Evolutionary conservation across 352 stramenopile species (phyloP), one percentile per base, ranked within the genome.

Genomic region (Phytophthora macrochlamydospora): DNA sequence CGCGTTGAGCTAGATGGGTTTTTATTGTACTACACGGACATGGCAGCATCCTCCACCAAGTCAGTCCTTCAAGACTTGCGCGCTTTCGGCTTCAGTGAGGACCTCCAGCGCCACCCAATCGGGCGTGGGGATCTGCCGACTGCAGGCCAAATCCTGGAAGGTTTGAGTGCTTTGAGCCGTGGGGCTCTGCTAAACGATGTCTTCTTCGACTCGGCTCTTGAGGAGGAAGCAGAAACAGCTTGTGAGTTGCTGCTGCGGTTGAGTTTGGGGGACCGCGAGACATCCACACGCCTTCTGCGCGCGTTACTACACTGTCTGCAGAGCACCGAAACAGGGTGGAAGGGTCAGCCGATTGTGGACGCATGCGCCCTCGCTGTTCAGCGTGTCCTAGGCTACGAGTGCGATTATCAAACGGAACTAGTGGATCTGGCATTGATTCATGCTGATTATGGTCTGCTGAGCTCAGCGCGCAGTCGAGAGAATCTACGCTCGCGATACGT

Each of bases 201-300:
- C 11, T 95, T 96, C 60, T 87, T 96, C 33, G 87, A 96, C 53
- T 91, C 85, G 29, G 89, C 87, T 13, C 74, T 96, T 4, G 89
- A 96, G 58, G 89, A 96, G 70, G 87, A 96, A 64, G 86, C 87
- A 14, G 89, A 96, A 52, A 93, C 83, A 4, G 87, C 89, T 13
- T 75, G 75, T 8, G 87, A 96, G 37, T 63, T 96, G 38, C 53
- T 96, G 40, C 50, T 94, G 13, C 82, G 85, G 8, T 70, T 94
- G 42, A 85, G 83, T 59, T 72, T 93, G 24, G 83, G 83, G 32
- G 76, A 92, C 46, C 56, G 66, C n/a, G 51, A 62, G 2, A 90
- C 84, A 38, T 93, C 85, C 0, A 63, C 38, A 18, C 75, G 86
- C 44, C 58, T 96, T 14, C 55, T 93, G 59, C 76, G 79, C 28